Evolutionary conservation across 495 filamentous ascomycete genomes (phyloP).

Genomic region (Lophiostoma macrostomum): DNA sequence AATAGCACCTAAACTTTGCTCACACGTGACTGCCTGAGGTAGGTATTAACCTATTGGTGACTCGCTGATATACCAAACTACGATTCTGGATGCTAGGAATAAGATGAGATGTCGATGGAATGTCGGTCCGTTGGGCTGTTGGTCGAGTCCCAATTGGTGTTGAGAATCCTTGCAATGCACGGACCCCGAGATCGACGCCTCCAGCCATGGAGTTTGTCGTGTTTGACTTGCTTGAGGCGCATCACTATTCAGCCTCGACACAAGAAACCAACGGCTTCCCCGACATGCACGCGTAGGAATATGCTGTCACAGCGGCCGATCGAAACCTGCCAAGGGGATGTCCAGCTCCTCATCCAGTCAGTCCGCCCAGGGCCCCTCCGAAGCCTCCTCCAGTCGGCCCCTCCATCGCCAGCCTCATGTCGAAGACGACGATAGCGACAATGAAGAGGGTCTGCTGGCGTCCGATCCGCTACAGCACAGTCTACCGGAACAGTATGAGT

Average conservation of each 20-base stretch:
- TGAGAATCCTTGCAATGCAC: too few relatives aligned
- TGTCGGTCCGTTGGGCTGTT: too few relatives aligned
- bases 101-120: too few relatives aligned
- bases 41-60: too few relatives aligned
- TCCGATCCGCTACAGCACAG: constrained; percentile 36
- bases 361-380: constrained; percentile 34
- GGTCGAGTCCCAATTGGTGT: too few relatives aligned
- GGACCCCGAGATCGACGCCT: too few relatives aligned
- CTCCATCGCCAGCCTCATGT: constrained; percentile 28
- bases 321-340: constrained; percentile 35
- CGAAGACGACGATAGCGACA: constrained; percentile 34
- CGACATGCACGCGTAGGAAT: constrained; percentile 14
- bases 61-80: too few relatives aligned
- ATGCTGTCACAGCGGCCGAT: constrained; percentile 7
- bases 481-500: constrained; percentile 34
- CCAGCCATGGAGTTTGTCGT: too few relatives aligned
- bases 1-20: too few relatives aligned
- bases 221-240: too few relatives aligned
- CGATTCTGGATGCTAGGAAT: too few relatives aligned
- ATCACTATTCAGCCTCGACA: not conserved
- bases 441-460: constrained; percentile 37
- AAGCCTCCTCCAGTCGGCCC: constrained; percentile 39
- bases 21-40: too few relatives aligned
- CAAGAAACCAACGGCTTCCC: not conserved
- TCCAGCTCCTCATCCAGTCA: constrained; percentile 40